A percentile compares a stretch with the other conserved stretches of the same genome.
Conservation (phyloP, 2,329 filamentous ascomycete species). For the Fusarium nelsonii region DNA sequence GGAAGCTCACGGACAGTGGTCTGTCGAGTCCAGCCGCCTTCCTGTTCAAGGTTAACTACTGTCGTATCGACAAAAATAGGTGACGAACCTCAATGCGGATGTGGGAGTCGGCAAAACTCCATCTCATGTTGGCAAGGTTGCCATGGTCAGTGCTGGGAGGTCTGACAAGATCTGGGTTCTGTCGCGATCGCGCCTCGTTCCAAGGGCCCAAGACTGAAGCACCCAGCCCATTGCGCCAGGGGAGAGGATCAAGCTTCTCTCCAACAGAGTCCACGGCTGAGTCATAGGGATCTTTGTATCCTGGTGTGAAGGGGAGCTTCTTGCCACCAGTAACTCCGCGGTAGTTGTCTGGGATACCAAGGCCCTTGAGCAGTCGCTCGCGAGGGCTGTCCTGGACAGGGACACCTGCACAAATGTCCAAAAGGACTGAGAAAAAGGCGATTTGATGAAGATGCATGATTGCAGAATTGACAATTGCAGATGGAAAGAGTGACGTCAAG, state of each 20-base stretch:
- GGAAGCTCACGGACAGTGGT: slow-evolving; percentile 75
- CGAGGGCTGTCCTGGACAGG: slow-evolving; percentile 63
- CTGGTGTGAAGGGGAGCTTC: slow-evolving; percentile 69
- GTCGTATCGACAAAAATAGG: rapidly evolving
- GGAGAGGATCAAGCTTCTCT: slow-evolving; percentile 72
- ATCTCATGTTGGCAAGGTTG: slow-evolving; percentile 77
- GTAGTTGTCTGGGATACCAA: slow-evolving; percentile 60
- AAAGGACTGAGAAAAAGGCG: slow-evolving; percentile 27
- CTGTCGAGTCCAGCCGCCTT: slow-evolving; percentile 82
- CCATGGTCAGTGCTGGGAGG: slow-evolving; percentile 81
- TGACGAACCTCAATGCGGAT: slow-evolving; percentile 69
- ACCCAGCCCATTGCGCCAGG: slow-evolving; percentile 73
- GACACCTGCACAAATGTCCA: slow-evolving; percentile 35
- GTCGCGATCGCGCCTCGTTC: slow-evolving; percentile 74
- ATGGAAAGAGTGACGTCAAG: neutral
- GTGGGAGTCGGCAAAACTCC: slow-evolving; percentile 76
- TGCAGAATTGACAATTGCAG: neutral
- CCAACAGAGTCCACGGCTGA: slow-evolving; percentile 71
- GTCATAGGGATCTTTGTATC: slow-evolving; percentile 71
- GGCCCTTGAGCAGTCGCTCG: slow-evolving; percentile 65
- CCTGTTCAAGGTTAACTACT: slow-evolving; percentile 56
- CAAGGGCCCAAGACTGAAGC: slow-evolving; percentile 76
- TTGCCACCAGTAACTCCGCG: slow-evolving; percentile 51
- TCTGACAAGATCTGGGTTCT: slow-evolving; percentile 78
- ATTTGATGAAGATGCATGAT: slow-evolving; percentile 37